Conservation (phyloP, 768 basidiomycete genomes). For the Kondoa malvinella region DNA sequence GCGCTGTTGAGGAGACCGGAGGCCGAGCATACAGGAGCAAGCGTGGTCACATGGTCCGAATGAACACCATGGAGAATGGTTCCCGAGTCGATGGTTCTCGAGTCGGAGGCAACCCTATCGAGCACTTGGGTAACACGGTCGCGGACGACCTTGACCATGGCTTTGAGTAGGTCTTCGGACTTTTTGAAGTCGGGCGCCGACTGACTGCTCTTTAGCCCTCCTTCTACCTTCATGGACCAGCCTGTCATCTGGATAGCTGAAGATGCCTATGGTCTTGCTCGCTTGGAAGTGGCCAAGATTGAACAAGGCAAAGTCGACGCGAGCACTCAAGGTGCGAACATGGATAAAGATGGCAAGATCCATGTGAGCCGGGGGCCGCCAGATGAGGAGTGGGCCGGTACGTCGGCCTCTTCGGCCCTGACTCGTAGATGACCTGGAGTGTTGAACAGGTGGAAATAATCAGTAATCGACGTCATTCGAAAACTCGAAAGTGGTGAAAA, state of each 20-base stretch:
- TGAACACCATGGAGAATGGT: constrained; percentile 3
- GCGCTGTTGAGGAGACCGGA: constrained; percentile 1
- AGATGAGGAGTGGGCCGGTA: neutral
- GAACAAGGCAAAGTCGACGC: constrained; percentile 29
- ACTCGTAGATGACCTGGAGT: too few relatives aligned
- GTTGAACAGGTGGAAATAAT: too few relatives aligned
- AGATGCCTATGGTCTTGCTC: constrained; percentile 50
- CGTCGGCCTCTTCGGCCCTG: too few relatives aligned
- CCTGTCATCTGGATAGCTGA: constrained; percentile 52
- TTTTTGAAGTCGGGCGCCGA: neutral
- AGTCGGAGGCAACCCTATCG: constrained; percentile 6
- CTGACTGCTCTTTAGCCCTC: constrained; percentile 14
- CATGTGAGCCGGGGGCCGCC: constrained; percentile 32
- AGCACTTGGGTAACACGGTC: constrained; percentile 20
- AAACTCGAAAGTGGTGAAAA: too few relatives aligned
- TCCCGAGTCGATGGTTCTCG: too few relatives aligned
- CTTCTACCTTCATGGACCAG: constrained; percentile 47
- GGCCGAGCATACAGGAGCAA: neutral
- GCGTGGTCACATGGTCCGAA: constrained; percentile 8
- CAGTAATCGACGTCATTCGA: too few relatives aligned
- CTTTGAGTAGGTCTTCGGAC: neutral
- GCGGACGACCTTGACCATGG: constrained; percentile 17
- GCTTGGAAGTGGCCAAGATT: constrained; percentile 46
- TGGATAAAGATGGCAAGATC: constrained; percentile 49
- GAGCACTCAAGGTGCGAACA: constrained; percentile 28